phyloP scores from a whole-genome alignment of 352 stramenopile species.

The Phytophthora nicotianae region DNA sequence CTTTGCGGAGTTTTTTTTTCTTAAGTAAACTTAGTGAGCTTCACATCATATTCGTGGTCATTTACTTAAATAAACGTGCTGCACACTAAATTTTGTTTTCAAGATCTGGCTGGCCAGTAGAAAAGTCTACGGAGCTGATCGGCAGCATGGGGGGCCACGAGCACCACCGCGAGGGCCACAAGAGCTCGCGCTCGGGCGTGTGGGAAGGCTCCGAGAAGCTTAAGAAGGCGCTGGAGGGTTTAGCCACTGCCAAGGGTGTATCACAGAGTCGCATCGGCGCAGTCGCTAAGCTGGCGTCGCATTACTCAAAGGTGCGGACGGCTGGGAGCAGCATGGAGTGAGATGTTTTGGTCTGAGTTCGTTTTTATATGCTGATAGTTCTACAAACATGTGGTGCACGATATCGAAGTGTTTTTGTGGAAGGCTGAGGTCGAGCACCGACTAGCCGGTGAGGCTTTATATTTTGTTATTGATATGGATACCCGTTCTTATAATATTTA shows the following conservation, averaged over 20 bases:
- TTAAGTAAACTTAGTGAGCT: constrained; percentile 8
- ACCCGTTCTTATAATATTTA: background rate
- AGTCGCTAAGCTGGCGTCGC: constrained; percentile 68
- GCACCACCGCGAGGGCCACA: constrained; percentile 31
- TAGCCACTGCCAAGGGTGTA: constrained; percentile 80
- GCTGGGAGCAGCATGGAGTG: background rate
- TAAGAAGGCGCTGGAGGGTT: constrained; percentile 64
- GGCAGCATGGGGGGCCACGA: constrained; percentile 39
- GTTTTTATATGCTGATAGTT: constrained; percentile 48
- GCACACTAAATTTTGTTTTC: background rate
- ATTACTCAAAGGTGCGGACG: constrained; percentile 71
- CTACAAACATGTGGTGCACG: constrained; percentile 89
- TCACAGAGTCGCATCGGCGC: constrained; percentile 78
- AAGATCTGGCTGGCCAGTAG: constrained; percentile 38
- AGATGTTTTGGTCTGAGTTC: constrained; percentile 17
- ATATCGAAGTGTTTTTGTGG: constrained; percentile 86
- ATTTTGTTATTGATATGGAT: constrained; percentile 7
- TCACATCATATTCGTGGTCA: background rate
- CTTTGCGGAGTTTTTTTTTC: too few relatives aligned
- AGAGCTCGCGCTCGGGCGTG: constrained; percentile 30
- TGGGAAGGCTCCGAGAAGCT: constrained; percentile 81
- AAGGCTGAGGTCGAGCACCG: constrained; percentile 83
- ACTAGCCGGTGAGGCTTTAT: constrained; percentile 55
- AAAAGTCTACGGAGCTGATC: constrained; percentile 12
- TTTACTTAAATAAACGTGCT: background rate